Evolutionary conservation across 2,329 filamentous ascomycete genomes (phyloP).

Genomic region (Apiospora rasikravindrae): DNA sequence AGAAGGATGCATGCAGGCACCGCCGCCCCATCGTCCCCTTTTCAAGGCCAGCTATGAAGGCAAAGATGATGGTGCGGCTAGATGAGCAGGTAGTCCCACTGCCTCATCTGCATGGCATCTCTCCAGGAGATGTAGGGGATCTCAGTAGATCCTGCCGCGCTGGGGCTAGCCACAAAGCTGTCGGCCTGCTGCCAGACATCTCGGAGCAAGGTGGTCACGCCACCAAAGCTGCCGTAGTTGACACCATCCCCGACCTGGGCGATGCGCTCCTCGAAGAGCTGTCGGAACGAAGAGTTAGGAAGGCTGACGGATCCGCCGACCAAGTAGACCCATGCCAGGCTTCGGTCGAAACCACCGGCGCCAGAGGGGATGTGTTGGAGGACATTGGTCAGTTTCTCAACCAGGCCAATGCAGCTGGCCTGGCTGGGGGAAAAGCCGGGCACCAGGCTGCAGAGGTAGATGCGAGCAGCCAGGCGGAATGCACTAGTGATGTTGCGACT

Average conservation of each 20-base stretch:
- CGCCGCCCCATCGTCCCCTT: constrained; percentile 30
- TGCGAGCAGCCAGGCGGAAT: constrained; percentile 89
- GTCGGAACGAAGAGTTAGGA: constrained; percentile 75
- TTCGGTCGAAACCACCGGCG: constrained; percentile 83
- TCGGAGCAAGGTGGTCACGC: constrained; percentile 76
- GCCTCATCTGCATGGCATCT: constrained; percentile 89
- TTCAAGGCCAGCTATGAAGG: constrained; percentile 45
- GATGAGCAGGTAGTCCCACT: constrained; percentile 92
- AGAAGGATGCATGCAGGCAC: constrained; percentile 33
- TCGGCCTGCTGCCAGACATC: constrained; percentile 87
- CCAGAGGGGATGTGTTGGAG: constrained; percentile 85
- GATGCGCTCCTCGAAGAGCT: constrained; percentile 77
- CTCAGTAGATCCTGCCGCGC: constrained; percentile 43
- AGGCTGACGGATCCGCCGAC: constrained; percentile 82
- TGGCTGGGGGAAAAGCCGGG: constrained; percentile 83
- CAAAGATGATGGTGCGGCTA: constrained; percentile 46
- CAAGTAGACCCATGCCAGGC: constrained; percentile 90
- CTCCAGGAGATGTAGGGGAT: constrained; percentile 86
- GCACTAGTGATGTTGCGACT: constrained; percentile 87
- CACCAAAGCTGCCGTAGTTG: constrained; percentile 83
- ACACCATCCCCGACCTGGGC: constrained; percentile 77
- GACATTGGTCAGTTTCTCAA: constrained; percentile 76
- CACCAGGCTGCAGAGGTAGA: constrained; percentile 96
- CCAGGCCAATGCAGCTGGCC: constrained; percentile 74
- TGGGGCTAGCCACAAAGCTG: constrained; percentile 46